Evolutionary conservation across 2,329 filamentous ascomycete species (phyloP), one percentile per base, ranked within the genome.

Genomic region (Neobulgaria alba): DNA sequence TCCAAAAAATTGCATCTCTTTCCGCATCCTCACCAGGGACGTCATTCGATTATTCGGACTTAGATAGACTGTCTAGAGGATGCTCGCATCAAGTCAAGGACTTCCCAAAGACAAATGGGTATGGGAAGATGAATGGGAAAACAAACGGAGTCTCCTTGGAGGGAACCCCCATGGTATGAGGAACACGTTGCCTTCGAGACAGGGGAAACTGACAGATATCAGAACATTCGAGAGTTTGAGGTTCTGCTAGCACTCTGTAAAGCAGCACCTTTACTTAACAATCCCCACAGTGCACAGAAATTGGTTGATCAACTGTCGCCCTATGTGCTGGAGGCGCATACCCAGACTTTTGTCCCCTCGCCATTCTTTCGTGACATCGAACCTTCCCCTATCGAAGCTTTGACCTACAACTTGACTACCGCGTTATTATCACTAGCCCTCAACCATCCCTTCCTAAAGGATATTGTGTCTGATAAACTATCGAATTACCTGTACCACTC

Each of bases 191-290:
- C 8, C 17, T 33, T 12, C 18, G 10, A 12, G 4, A 20, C 4
- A 29, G 31, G 16, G 32, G n/a, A 19, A 30, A 46, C 45, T 54
- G 38, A 55, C 47, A 43, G 39, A 20, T 16, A 34, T 35, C 59
- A 93, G 87, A 85, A 81, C 39, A 78, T 89, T 39, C 81, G 85
- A 56, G 93, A 98, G 68, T 82, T 95, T 52, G 90, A 98, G 62
- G 85, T 94, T 39, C 73, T 98, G 18, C 67, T 96, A 18, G 87
- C 92, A 32, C 72, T 98, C 18, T 96, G 90, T 69, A 90, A 89
- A 65, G 86, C 90, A 39, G 86, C 89, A 3, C 82, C 87, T 3
- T 73, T 78, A 17, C 72, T 96, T 18, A 72, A 79, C 38, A 79
- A 77, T 33, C 63, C 68, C 31, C 77, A 85, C 46, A 82, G 84